These are phyloP conservation scores for Pichia rugopelliculosa DNA, from an alignment of 805 yeast species.

Conservation along the genomic window DNA sequence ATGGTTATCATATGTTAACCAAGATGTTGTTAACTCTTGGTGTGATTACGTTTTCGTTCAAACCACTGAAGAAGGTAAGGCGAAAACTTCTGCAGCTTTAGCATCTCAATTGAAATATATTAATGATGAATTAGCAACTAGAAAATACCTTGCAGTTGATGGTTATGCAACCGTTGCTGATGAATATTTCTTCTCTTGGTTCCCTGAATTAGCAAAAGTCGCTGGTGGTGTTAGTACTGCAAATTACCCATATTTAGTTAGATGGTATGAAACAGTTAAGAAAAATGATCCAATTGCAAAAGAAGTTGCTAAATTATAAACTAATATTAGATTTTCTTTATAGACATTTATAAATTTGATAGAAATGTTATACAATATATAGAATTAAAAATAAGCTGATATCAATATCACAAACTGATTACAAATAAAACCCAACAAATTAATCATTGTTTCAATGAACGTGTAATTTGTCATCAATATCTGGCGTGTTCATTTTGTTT, in stretches of 20 bases:
- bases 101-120: not conserved
- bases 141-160: conserved; percentile 4
- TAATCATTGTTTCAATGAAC: no score
- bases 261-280: conserved; percentile 1
- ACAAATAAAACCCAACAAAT: no score
- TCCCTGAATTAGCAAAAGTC: not conserved
- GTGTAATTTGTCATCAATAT: no score
- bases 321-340: not conserved
- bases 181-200: conserved; percentile 5
- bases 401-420: no score
- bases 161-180: conserved; percentile 5
- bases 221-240: not conserved
- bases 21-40: conserved; percentile 33
- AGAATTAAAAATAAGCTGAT: no score
- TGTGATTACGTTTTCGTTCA: not conserved
- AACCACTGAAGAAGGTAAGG: conserved; percentile 8
- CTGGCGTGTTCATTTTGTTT: no score
- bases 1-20: conserved; percentile 72
- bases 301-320: conserved; percentile 1
- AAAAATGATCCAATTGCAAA: not conserved
- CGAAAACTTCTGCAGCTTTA: not conserved
- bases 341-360: no score
- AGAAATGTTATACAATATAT: no score
- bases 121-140: conserved; percentile 5
- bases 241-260: not conserved